Base-by-base conservation (phyloP, 305 asterid genomes). In the Fraxinus angustifolia region DNA sequence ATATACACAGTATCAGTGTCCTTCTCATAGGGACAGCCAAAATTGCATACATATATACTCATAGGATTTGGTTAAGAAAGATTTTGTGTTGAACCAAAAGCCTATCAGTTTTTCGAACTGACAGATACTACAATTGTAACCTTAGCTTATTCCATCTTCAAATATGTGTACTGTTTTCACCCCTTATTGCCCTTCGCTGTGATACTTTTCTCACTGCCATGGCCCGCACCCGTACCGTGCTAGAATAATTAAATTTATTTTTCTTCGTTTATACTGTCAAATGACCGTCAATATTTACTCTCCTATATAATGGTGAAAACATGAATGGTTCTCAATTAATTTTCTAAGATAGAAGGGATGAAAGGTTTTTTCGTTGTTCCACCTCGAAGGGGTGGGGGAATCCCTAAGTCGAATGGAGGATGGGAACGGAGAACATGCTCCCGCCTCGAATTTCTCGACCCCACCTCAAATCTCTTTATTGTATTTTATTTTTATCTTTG, bases 1-100 rank as follows among this genome's bases (percentile, higher is more conserved):
- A 70, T 76, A 79, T 84, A 60, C 53, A 79, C 84, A 73, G 81
- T 48, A 62, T 71, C 85, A 83, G 88, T 86, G 79, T 86, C 89
- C 56, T 83, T 90, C 91, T 87, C 85, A 78, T 85, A 78, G 60
- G 81, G 91, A 87, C 90, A 87, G 83, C 88, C 87, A 82, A 85
- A 62, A 45, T 87, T 87, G 85, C 83, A 82, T 85, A 77, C 86
- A 86, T 77, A 79, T 82, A 84, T 76, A 77, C 77, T 79, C 68
- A 79, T 68, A 21, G 31, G 33, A 17, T 19, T 75, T 38, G n/a
- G 12, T 62, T 62, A 2, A 62, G 10, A 62, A 6, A 62, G 31
- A 62, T 62, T 62, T 62, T 62, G 72, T 62, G 33, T 8, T 60
- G 33, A 21, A 23, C 14, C 71, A 21, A 60, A 60, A 60, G 4